These are phyloP conservation scores for Ceratobasidium sp. DNA, from an alignment of 1,284 basidiomycete species.

Conservation along the genomic window DNA sequence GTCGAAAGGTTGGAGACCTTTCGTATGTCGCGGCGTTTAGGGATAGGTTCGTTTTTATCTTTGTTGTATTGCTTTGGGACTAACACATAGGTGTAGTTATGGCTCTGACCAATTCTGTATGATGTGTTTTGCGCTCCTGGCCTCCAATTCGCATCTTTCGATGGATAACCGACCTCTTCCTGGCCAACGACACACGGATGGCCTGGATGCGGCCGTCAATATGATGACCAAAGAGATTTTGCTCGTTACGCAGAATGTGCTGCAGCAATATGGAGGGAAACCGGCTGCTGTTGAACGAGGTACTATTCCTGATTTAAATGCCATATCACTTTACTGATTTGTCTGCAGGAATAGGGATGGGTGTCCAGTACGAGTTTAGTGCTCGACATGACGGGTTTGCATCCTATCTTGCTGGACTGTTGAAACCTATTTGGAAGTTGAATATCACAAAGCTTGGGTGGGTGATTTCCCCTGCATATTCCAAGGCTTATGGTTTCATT, in stretches of 20 bases:
- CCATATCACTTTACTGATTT: background rate
- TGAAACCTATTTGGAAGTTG: constrained; percentile 86
- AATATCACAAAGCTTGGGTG: constrained; percentile 72
- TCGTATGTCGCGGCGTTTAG: constrained; percentile 40
- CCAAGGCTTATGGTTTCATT: constrained; percentile 33
- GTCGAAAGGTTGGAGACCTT: constrained; percentile 44
- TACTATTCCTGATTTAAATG: background rate
- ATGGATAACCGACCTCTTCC: constrained; percentile 24
- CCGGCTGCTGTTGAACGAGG: constrained; percentile 33
- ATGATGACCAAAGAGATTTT: constrained; percentile 29
- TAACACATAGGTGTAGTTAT: constrained; percentile 60
- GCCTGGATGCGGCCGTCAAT: constrained; percentile 36
- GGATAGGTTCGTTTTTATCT: constrained; percentile 26
- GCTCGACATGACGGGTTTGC: constrained; percentile 89
- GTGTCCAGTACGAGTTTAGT: constrained; percentile 60
- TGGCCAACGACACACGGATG: constrained; percentile 30
- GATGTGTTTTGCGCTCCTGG: constrained; percentile 82
- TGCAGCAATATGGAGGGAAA: constrained; percentile 42
- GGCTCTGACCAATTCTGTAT: constrained; percentile 88
- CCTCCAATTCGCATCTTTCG: constrained; percentile 47
- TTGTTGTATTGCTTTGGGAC: constrained; percentile 35
- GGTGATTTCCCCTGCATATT: constrained; percentile 46
- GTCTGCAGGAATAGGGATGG: constrained; percentile 33
- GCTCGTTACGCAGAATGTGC: constrained; percentile 35
- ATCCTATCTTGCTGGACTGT: constrained; percentile 81